These are phyloP conservation scores for Sarocladium brachiariae DNA, from an alignment of 2,329 filamentous ascomycete species.

Conservation along the genomic window DNA sequence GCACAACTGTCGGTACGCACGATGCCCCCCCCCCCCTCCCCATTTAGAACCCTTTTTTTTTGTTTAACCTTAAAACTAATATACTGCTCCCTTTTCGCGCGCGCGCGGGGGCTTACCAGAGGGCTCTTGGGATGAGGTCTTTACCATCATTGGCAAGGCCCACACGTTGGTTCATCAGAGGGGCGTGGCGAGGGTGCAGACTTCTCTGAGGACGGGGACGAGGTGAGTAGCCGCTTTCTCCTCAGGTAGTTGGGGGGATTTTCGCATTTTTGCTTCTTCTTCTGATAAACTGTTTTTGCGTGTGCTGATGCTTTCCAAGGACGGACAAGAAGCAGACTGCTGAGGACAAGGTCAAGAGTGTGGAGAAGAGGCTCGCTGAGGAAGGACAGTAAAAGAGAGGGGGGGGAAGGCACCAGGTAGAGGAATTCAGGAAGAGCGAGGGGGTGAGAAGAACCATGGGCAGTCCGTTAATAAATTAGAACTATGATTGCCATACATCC, in stretches of 20 bases:
- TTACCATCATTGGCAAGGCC: slow-evolving; percentile 77
- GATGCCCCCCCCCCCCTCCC: too few species aligned
- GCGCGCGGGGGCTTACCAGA: slow-evolving; percentile 53
- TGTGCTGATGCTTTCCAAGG: slow-evolving; percentile 34
- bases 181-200: slow-evolving; percentile 79
- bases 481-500: neutral
- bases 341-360: slow-evolving; percentile 67
- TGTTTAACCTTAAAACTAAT: too few species aligned
- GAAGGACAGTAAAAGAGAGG: neutral
- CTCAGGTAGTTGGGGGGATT: too few species aligned
- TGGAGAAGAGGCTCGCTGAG: slow-evolving; percentile 42
- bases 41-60: too few species aligned
- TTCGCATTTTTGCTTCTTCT: too few species aligned
- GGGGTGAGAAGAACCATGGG: too few species aligned
- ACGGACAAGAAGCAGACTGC: slow-evolving; percentile 82
- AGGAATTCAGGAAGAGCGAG: too few species aligned
- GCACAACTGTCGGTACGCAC: slow-evolving; percentile 85
- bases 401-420: too few species aligned
- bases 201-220: slow-evolving; percentile 78
- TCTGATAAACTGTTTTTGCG: too few species aligned
- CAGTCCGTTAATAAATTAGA: neutral
- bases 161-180: slow-evolving; percentile 70
- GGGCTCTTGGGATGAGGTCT: slow-evolving; percentile 84
- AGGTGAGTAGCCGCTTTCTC: slow-evolving; percentile 41
- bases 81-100: too few species aligned